phyloP scores from a whole-genome alignment of 2,329 filamentous ascomycete species.

The Microsporum canis region DNA sequence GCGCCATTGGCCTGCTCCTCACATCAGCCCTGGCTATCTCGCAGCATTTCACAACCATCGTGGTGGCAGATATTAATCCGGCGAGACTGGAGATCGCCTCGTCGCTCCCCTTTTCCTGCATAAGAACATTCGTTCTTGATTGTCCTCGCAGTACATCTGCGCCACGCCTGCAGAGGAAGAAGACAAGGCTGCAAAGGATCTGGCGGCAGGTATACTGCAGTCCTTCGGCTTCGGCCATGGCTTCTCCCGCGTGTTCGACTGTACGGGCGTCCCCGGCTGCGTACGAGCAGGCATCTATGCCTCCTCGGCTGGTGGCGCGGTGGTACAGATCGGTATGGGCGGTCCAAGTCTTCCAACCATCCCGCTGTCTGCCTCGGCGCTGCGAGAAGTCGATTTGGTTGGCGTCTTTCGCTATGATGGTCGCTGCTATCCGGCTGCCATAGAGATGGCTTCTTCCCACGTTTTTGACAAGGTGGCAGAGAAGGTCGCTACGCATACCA shows the following conservation, averaged over 20 bases:
- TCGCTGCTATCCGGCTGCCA: constrained; percentile 44
- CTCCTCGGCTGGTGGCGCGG: constrained; percentile 38
- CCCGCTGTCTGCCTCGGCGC: constrained; percentile 43
- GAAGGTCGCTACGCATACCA: constrained; percentile 44
- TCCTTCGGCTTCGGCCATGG: constrained; percentile 22
- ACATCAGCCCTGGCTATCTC: constrained; percentile 47
- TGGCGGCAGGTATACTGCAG: constrained; percentile 25
- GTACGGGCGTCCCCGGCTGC: constrained; percentile 36
- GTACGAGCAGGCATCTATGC: constrained; percentile 38
- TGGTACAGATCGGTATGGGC: constrained; percentile 48
- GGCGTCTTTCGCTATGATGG: constrained; percentile 47
- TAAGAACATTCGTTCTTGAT: constrained; percentile 17
- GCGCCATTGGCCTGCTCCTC: constrained; percentile 49
- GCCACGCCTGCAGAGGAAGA: constrained; percentile 17
- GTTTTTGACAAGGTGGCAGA: constrained; percentile 39
- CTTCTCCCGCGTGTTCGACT: constrained; percentile 37
- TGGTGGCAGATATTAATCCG: constrained; percentile 51
- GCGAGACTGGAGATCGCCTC: constrained; percentile 46
- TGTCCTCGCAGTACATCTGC: constrained; percentile 17
- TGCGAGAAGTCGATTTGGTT: constrained; percentile 46
- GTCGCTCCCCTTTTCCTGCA: constrained; percentile 28
- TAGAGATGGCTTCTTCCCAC: constrained; percentile 42
- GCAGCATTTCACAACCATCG: constrained; percentile 43
- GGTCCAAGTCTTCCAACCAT: constrained; percentile 42
- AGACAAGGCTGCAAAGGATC: constrained; percentile 22